phyloP scores from a whole-genome alignment of 768 basidiomycete species.

The Lyophyllum decastes region DNA sequence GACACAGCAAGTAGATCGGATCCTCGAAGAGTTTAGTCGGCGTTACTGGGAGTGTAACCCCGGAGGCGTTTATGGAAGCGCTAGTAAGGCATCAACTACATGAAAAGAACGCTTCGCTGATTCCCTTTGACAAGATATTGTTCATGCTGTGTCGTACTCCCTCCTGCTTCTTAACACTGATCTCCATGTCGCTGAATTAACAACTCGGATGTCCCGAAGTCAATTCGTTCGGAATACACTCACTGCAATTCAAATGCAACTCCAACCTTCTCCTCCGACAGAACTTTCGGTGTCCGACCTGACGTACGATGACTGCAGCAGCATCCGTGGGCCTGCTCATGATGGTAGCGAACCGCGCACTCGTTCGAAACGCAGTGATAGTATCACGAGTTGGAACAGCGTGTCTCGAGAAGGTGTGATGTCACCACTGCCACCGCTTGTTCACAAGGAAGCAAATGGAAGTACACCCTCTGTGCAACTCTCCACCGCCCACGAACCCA shows the following conservation, averaged over 20 bases:
- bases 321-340: conserved; percentile 54
- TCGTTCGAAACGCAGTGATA: conserved; percentile 77
- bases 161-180: conserved; percentile 95
- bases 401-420: conserved; percentile 61
- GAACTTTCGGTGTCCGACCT: conserved; percentile 61
- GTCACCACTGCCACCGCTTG: conserved; percentile 39
- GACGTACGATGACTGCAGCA: conserved; percentile 65
- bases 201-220: conserved; percentile 84
- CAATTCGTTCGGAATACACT: conserved; percentile 96
- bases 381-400: conserved; percentile 85
- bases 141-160: conserved; percentile 95
- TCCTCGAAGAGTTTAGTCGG: conserved; percentile 87
- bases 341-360: conserved; percentile 57
- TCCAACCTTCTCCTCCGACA: conserved; percentile 53
- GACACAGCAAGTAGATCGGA: conserved; percentile 97
- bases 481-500: conserved; percentile 40
- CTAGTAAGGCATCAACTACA: conserved; percentile 57
- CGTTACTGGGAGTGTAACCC: conserved; percentile 95
- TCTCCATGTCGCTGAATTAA: conserved; percentile 90
- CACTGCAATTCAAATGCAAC: conserved; percentile 78
- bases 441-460: conserved; percentile 49
- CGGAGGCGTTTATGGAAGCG: conserved; percentile 73
- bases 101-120: conserved; percentile 2
- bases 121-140: conserved; percentile 58
- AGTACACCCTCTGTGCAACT: conserved; percentile 68